Base-by-base conservation (phyloP, 2,329 filamentous ascomycete genomes). In the Aspergillus sp. region DNA sequence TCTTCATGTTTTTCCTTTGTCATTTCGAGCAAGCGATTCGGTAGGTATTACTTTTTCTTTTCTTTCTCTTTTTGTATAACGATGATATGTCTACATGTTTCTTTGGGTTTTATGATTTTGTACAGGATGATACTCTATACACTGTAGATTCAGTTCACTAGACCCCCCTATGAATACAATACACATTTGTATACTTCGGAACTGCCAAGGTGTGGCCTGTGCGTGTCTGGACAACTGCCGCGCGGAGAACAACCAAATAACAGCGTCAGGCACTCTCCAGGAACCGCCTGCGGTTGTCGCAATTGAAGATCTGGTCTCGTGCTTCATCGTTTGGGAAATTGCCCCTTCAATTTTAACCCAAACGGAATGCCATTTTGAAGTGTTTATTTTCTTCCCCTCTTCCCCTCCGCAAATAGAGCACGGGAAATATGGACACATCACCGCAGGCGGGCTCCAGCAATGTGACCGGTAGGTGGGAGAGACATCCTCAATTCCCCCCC, bases 391-490 rank as follows among this genome's bases (percentile, higher is more conserved):
- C 19, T 39, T 39, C 17, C 17, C 17, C 37, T 32, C 41, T 48
- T 44, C 44, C 47, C 45, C 44, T 35, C 53, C 57, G 57, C 57
- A 51, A 60, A 58, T 54, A 51, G 57, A 50, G 49, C 48, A 53
- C 51, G 63, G 60, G 59, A 59, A 64, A 63, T 58, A 72, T 72
- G 69, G 69, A 71, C 59, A 58, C 66, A 56, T 66, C 64, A 58
- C 60, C 59, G 46, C 64, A 68, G 53, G 62, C 84, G 64, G 84
- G 83, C 60, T 87, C 84, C 59, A 88, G 60, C 62, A 74, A 88
- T 77, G 86, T 89, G 62, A 88, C 84, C 65, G 84, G 85, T 87
- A 73, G 46, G 68, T 54, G 41, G 37, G 17, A 43, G 39, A 50
- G 45, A 41, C 37, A 17, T 42, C 32, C 23, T 32, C 27, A 41